Conservation (phyloP, 2,329 filamentous ascomycete species). For the Pestalotiopsis sp. region DNA sequence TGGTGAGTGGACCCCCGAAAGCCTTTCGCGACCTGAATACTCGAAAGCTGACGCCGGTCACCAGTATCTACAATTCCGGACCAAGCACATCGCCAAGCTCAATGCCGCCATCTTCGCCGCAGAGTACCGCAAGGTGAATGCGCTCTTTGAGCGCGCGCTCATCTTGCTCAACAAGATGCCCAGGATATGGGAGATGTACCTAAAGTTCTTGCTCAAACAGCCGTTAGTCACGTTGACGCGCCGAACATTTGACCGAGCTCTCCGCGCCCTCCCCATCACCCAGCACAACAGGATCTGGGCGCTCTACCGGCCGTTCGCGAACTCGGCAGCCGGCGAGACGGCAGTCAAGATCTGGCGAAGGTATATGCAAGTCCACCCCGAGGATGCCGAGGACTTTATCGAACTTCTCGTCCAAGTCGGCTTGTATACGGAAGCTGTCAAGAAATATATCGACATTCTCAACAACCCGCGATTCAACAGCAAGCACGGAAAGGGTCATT, state of each 20-base stretch:
- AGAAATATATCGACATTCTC: constrained; percentile 87
- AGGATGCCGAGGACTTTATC: constrained; percentile 94
- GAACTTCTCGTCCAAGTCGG: constrained; percentile 80
- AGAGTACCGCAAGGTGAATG: constrained; percentile 92
- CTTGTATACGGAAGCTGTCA: constrained; percentile 87
- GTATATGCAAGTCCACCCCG: constrained; percentile 96
- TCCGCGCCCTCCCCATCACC: constrained; percentile 88
- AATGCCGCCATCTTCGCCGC: constrained; percentile 78
- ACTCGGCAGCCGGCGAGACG: constrained; percentile 85
- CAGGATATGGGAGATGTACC: constrained; percentile 96
- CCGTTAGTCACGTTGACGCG: constrained; percentile 88
- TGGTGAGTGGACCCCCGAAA: constrained; percentile 52
- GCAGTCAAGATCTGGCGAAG: constrained; percentile 92
- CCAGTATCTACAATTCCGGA: constrained; percentile 83
- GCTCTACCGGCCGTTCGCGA: constrained; percentile 87
- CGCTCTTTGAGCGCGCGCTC: constrained; percentile 88
- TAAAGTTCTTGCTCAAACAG: constrained; percentile 86
- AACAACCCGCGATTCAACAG: constrained; percentile 90
- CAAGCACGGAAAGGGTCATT: constrained; percentile 91
- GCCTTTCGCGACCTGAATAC: constrained; percentile 13
- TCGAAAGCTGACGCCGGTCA: constrained; percentile 17
- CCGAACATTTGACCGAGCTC: constrained; percentile 86
- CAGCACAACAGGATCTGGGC: constrained; percentile 97
- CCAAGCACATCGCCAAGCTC: constrained; percentile 76
- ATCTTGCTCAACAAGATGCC: constrained; percentile 99